phyloP scores from a whole-genome alignment of 2,329 filamentous ascomycete species.

The Massarina eburnea region DNA sequence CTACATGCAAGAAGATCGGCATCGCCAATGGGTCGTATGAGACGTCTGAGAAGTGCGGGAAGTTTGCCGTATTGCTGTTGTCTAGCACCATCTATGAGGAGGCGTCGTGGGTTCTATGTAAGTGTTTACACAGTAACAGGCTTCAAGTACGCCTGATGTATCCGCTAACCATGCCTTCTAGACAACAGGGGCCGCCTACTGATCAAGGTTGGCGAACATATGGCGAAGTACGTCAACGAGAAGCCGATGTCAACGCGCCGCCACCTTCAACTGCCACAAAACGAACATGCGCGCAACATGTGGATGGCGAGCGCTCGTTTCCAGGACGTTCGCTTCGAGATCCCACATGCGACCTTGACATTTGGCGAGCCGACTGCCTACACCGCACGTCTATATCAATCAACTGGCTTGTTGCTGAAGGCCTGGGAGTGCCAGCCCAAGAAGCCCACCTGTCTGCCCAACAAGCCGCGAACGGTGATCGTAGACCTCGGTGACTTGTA shows the following conservation, averaged over 20 bases:
- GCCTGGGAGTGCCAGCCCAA: constrained; percentile 9
- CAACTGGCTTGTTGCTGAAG: constrained; percentile 10
- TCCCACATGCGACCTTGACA: constrained; percentile 1
- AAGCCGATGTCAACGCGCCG: constrained; percentile 4
- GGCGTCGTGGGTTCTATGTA: constrained; percentile 13
- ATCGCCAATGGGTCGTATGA: not conserved
- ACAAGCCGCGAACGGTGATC: constrained; percentile 2
- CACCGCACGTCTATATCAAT: constrained; percentile 6
- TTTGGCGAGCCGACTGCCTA: constrained; percentile 6
- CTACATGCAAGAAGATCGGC: constrained; percentile 1
- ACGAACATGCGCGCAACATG: constrained; percentile 6
- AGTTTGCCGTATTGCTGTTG: constrained; percentile 15
- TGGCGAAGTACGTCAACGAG: constrained; percentile 8
- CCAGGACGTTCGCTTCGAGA: constrained; percentile 6
- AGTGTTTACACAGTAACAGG: too few relatives aligned
- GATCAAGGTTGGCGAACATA: not conserved
- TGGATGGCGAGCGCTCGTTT: constrained; percentile 13
- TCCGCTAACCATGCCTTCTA: too few relatives aligned
- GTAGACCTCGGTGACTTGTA: constrained; percentile 13
- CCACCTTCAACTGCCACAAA: constrained; percentile 1
- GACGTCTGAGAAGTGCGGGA: constrained; percentile 1
- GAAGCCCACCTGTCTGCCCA: not conserved
- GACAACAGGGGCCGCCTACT: constrained; percentile 5
- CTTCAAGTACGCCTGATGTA: too few relatives aligned
- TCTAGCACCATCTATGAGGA: constrained; percentile 12